phyloP scores from a whole-genome alignment of 257 asterid genomes.

The Hygrophila difformis region DNA sequence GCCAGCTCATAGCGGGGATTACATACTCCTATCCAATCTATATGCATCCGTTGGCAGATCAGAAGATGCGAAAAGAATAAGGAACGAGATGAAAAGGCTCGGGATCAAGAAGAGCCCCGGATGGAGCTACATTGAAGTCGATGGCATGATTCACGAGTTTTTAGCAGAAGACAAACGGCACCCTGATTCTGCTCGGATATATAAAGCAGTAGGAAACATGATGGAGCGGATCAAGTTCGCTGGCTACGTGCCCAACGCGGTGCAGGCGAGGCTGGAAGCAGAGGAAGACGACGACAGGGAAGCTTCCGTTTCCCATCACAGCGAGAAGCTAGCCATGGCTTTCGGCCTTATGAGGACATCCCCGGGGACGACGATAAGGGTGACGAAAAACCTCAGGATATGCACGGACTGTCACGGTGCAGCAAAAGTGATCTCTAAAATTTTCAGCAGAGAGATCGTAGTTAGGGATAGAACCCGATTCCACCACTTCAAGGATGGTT shows the following conservation, averaged over 20 bases:
- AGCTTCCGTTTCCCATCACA: slow-evolving; percentile 37
- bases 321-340: slow-evolving; percentile 50
- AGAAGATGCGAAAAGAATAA: slow-evolving; percentile 27
- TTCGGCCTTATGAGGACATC: slow-evolving; percentile 31
- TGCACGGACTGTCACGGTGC: slow-evolving; percentile 41
- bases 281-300: slow-evolving; percentile 30
- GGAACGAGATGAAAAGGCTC: slow-evolving; percentile 30
- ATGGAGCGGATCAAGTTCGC: slow-evolving; percentile 28
- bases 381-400: slow-evolving; percentile 43
- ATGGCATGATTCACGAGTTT: slow-evolving; percentile 32
- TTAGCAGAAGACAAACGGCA: slow-evolving; percentile 38
- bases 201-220: slow-evolving; percentile 20
- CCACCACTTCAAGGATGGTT: slow-evolving; percentile 40
- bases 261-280: slow-evolving; percentile 34
- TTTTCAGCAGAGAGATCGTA: slow-evolving; percentile 31
- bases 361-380: slow-evolving; percentile 25
- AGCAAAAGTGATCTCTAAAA: slow-evolving; percentile 23
- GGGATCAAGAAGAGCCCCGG: slow-evolving; percentile 38
- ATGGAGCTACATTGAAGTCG: slow-evolving; percentile 37
- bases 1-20: slow-evolving; percentile 36
- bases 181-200: slow-evolving; percentile 20
- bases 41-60: slow-evolving; percentile 31
- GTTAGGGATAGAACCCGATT: slow-evolving; percentile 44
- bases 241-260: slow-evolving; percentile 32
- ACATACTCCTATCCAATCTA: slow-evolving; percentile 31